These are phyloP conservation scores for Cercospora sesami DNA, from an alignment of 2,329 filamentous ascomycete species.

Conservation along the genomic window DNA sequence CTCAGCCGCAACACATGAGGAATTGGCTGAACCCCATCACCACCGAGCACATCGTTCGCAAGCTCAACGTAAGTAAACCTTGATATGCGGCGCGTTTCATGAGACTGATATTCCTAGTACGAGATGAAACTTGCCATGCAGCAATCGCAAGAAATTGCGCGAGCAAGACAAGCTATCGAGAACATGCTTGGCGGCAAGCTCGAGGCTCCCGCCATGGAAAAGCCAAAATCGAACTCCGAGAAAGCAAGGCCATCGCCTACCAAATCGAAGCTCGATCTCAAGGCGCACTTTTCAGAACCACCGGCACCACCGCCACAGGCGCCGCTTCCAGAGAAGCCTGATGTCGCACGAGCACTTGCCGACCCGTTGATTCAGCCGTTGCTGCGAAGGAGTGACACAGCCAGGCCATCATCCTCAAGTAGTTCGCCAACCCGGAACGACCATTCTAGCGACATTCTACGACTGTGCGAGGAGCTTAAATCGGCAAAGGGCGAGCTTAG, in stretches of 20 bases:
- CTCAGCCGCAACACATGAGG: constrained; percentile 73
- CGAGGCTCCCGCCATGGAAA: constrained; percentile 42
- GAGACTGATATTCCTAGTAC: constrained; percentile 55
- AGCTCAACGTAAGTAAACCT: constrained; percentile 66
- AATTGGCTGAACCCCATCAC: constrained; percentile 87
- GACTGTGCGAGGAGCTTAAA: constrained; percentile 80
- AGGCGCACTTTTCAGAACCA: constrained; percentile 85
- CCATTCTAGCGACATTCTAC: constrained; percentile 71
- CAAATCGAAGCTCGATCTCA: constrained; percentile 70
- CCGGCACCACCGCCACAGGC: constrained; percentile 92
- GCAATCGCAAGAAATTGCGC: constrained; percentile 79
- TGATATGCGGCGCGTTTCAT: background rate
- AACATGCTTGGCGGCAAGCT: constrained; percentile 71
- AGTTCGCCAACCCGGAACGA: constrained; percentile 62
- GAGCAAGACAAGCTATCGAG: constrained; percentile 79
- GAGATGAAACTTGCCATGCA: constrained; percentile 89
- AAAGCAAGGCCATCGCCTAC: constrained; percentile 47
- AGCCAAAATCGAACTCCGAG: constrained; percentile 50
- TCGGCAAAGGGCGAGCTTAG: constrained; percentile 85
- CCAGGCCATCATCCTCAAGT: constrained; percentile 61
- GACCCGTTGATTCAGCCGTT: constrained; percentile 57
- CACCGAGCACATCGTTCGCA: constrained; percentile 91
- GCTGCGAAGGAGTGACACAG: constrained; percentile 73
- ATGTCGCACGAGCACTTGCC: constrained; percentile 56
- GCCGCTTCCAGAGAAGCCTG: constrained; percentile 89